Percentiles rank a stretch among this genome's conserved stretches.
These are phyloP conservation scores for Sambucus nigra DNA, from an alignment of 129 eudicot genomes.

Conservation along the genomic window DNA sequence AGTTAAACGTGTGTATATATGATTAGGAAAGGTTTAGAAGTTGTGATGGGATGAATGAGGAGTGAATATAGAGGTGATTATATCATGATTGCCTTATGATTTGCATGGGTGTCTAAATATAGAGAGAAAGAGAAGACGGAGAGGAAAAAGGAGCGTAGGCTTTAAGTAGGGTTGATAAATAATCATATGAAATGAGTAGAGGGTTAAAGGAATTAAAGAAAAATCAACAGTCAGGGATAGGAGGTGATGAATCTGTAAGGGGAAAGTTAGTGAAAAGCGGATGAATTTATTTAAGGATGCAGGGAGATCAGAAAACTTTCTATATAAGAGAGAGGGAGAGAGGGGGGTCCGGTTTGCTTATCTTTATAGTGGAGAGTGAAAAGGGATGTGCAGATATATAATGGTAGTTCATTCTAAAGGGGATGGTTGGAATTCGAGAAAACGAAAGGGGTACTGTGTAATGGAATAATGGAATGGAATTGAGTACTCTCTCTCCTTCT, in stretches of 20 bases:
- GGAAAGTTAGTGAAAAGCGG: constrained; percentile 26
- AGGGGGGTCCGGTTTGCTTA: neutral
- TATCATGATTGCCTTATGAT: constrained; percentile 74
- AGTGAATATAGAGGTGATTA: constrained; percentile 26
- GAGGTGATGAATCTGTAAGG: too few species aligned
- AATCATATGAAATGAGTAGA: constrained; percentile 7
- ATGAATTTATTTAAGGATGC: constrained; percentile 22
- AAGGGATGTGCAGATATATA: constrained; percentile 1
- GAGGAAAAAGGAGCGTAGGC: constrained; percentile 11
- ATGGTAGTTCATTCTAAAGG: constrained; percentile 9
- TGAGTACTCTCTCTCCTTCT: constrained; percentile 5
- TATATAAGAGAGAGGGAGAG: constrained; percentile 2
- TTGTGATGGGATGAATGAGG: neutral
- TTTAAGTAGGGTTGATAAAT: constrained; percentile 29
- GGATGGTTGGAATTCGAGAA: constrained; percentile 44
- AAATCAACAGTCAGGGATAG: too few species aligned
- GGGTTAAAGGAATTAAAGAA: constrained; percentile 9
- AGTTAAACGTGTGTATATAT: neutral
- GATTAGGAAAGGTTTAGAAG: constrained; percentile 10
- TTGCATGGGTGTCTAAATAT: constrained; percentile 26
- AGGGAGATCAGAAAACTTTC: constrained; percentile 15
- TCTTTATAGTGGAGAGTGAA: neutral
- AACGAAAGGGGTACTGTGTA: constrained; percentile 34
- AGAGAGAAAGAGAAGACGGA: neutral
- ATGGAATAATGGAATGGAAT: constrained; percentile 22